Conservation (phyloP, 164 flowering plant species). For the Cinnamomum micranthum region DNA sequence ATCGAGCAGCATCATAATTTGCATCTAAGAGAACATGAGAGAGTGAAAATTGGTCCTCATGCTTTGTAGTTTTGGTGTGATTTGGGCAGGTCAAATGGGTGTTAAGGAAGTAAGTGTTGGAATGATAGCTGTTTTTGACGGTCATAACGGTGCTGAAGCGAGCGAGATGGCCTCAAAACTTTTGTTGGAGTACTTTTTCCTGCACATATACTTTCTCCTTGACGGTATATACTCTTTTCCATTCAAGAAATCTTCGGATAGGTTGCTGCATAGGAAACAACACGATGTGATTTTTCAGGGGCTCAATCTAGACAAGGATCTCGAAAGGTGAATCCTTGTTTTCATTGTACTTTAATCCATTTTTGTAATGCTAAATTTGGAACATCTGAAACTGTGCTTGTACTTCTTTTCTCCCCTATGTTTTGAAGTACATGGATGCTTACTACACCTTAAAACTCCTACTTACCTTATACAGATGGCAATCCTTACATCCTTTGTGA, state of each 20-base stretch:
- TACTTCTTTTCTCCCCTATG: neutral
- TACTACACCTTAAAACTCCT: too few relatives aligned
- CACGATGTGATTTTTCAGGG: conserved; percentile 29
- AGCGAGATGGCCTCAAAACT: conserved; percentile 95
- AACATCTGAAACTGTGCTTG: neutral
- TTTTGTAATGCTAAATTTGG: neutral
- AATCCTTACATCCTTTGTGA: too few relatives aligned
- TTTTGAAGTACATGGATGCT: neutral
- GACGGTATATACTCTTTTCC: conserved; percentile 68
- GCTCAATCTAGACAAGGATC: conserved; percentile 35
- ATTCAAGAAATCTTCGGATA: conserved; percentile 40
- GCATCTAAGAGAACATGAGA: too few relatives aligned
- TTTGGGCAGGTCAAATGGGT: conserved; percentile 52
- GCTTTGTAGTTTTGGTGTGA: neutral
- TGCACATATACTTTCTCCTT: conserved; percentile 83
- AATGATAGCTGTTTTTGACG: conserved; percentile 88
- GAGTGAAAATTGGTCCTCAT: neutral
- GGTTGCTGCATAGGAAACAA: conserved; percentile 37
- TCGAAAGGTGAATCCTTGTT: conserved; percentile 38
- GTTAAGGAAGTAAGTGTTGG: conserved; percentile 63
- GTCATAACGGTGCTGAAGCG: conserved; percentile 97
- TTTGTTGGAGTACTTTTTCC: conserved; percentile 74
- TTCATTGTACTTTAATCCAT: neutral
- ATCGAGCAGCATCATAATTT: too few relatives aligned
- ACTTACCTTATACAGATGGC: too few relatives aligned